phyloP scores from a whole-genome alignment of 805 yeast genomes.

The Wickerhamiella musiphila region DNA sequence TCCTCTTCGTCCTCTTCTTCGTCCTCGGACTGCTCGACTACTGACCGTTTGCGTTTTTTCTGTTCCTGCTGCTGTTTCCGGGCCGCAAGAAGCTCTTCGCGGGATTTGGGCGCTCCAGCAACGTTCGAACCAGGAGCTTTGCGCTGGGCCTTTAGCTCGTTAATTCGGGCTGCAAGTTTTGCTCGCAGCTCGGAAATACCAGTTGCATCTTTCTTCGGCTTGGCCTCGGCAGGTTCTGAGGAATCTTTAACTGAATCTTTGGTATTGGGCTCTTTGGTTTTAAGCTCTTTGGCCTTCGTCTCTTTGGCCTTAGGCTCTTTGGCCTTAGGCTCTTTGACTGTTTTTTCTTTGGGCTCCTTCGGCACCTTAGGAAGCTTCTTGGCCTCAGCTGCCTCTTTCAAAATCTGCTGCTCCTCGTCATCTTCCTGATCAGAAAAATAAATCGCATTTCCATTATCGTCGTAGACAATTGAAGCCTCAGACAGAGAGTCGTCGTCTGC shows the following conservation, averaged over 20 bases:
- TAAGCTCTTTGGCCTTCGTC: neutral
- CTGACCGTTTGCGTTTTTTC: slow-evolving; percentile 18
- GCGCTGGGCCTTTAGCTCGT: slow-evolving; percentile 53
- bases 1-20: slow-evolving; percentile 22
- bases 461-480: slow-evolving; percentile 13
- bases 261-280: neutral
- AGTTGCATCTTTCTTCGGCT: slow-evolving; percentile 8
- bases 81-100: slow-evolving; percentile 32
- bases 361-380: neutral
- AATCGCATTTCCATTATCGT: slow-evolving; percentile 19
- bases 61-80: slow-evolving; percentile 26
- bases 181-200: slow-evolving; percentile 54
- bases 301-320: neutral
- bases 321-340: neutral
- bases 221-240: slow-evolving; percentile 3
- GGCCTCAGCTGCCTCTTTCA: slow-evolving; percentile 2
- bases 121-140: slow-evolving; percentile 80
- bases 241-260: neutral
- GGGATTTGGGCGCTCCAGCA: slow-evolving; percentile 58
- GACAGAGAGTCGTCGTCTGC: slow-evolving; percentile 3
- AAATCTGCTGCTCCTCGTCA: slow-evolving; percentile 15
- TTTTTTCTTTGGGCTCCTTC: slow-evolving; percentile 5
- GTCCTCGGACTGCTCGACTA: slow-evolving; percentile 10
- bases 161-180: slow-evolving; percentile 62
- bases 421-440: slow-evolving; percentile 11